A percentile compares a stretch with the other conserved stretches of the same genome.
These are phyloP conservation scores for Podochytrium sp. DNA, from an alignment of 192 early-diverging fungal species.

Conservation along the genomic window DNA sequence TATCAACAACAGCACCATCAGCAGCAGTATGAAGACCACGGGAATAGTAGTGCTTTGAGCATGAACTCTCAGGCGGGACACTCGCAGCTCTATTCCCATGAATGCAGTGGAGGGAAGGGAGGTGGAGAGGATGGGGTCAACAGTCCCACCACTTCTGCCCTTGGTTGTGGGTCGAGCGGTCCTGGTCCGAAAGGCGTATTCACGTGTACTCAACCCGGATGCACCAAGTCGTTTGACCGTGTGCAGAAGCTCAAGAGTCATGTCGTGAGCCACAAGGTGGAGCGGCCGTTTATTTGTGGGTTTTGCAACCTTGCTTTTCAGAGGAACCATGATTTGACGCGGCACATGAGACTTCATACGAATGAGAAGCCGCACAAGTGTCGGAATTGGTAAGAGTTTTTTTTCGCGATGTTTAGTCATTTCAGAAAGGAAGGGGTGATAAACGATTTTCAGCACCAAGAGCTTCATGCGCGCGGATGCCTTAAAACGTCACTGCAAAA, in stretches of 20 bases:
- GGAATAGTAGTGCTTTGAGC: neutral
- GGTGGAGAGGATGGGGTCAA: no score
- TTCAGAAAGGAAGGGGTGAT: no score
- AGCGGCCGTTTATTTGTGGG: slow-evolving; percentile 28
- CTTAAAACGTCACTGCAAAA: slow-evolving; percentile 23
- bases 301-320: slow-evolving; percentile 28
- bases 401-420: no score
- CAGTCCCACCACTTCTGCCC: slow-evolving; percentile 7
- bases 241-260: slow-evolving; percentile 29
- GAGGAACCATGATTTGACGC: slow-evolving; percentile 36
- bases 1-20: neutral
- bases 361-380: slow-evolving; percentile 41
- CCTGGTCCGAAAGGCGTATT: slow-evolving; percentile 11
- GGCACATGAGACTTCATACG: slow-evolving; percentile 35
- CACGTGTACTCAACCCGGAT: slow-evolving; percentile 10
- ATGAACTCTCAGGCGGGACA: slow-evolving; percentile 1
- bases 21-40: slow-evolving; percentile 9
- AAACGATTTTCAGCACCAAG: no score
- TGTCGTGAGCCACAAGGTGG: slow-evolving; percentile 24
- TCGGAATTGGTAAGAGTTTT: no score
- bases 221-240: slow-evolving; percentile 29
- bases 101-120: slow-evolving; percentile 4
- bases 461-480: slow-evolving; percentile 31
- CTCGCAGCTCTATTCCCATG: neutral
- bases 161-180: neutral